Percentiles rank a stretch among this genome's conserved stretches.
Conservation (phyloP, 2,329 filamentous ascomycete species). For the Zymoseptoria crescenta region DNA sequence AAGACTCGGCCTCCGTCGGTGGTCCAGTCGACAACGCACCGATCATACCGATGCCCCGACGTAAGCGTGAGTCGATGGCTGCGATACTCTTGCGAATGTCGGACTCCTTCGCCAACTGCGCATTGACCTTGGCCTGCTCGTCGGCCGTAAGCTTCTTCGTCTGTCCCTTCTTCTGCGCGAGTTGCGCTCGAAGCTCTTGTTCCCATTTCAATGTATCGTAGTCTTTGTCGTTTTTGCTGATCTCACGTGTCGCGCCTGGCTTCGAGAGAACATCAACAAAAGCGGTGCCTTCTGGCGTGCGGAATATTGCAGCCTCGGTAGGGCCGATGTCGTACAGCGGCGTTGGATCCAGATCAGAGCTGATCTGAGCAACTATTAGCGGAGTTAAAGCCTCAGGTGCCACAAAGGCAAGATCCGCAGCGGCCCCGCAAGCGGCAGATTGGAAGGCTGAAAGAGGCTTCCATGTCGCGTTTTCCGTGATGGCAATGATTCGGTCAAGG, state of each 20-base stretch:
- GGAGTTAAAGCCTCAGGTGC: constrained; percentile 75
- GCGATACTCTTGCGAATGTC: constrained; percentile 67
- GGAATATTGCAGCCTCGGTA: constrained; percentile 85
- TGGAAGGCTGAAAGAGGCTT: constrained; percentile 45
- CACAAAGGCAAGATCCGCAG: constrained; percentile 88
- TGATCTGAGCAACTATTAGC: constrained; percentile 65
- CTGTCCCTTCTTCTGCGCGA: constrained; percentile 88
- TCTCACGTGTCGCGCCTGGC: constrained; percentile 60
- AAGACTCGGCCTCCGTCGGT: constrained; percentile 78
- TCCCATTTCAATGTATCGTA: constrained; percentile 98
- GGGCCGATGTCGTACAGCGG: constrained; percentile 69
- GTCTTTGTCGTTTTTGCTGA: constrained; percentile 87
- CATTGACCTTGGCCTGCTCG: constrained; percentile 81
- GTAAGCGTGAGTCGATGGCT: constrained; percentile 60
- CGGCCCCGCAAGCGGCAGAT: constrained; percentile 70
- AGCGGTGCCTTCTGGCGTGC: constrained; percentile 77
- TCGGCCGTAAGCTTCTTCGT: constrained; percentile 86
- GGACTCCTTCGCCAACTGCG: constrained; percentile 80
- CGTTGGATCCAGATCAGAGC: constrained; percentile 61
- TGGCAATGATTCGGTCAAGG: constrained; percentile 56
- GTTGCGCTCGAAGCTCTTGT: constrained; percentile 74
- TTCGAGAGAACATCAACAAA: constrained; percentile 89
- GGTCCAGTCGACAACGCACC: constrained; percentile 73
- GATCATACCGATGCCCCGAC: constrained; percentile 80
- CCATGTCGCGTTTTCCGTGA: constrained; percentile 32